Base-by-base conservation (phyloP, 345 rosid genomes). In the rapeseed (Brassica napus) region DNA sequence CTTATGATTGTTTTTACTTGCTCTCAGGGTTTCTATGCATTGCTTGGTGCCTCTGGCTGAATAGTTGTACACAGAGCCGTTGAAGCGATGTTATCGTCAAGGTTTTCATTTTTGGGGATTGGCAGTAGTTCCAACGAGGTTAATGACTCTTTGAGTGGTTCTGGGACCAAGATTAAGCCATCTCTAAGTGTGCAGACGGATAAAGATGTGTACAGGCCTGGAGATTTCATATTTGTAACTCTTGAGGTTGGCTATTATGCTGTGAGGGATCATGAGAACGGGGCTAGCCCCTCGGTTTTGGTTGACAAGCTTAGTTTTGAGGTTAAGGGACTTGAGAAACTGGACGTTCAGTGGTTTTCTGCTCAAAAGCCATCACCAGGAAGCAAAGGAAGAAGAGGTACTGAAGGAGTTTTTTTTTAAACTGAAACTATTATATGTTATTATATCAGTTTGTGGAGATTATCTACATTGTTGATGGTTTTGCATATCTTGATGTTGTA, bases 141-240 rank as follows among this genome's bases (percentile, higher is more conserved):
- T 35, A 62, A 70, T 65, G 79, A 78, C 42, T 82, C 85, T 61
- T 69, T 52, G 26, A 69, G 72, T 82, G 76, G 49, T 67, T 57
- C 28, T 62, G 82, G 79, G 63, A 86, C 64, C 65, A 77, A 80
- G 44, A 57, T 82, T 59, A 67, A 73, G 65, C 97, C 97, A 16
- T 77, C 79, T 15, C 71, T 95, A 5, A 89, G 79, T 55, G 73
- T 93, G 59, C 86, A 84, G 59, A 85, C 91, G 1, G 98, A 93
- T 79, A 86, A 81, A 81, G 90, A 93, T 75, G 93, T 90, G 10
- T 95, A 95, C 64, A 88, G 97, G 79, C 96, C 99, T 63, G 98
- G 96, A 30, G 99, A 93, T 75, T 83, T 88, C 47, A 44, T 95
- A 34, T 82, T 80, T 78, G 83, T 89, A 49, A 91, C 93, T 10